Conservation (phyloP, 768 basidiomycete species). For the Gautieria morchelliformis region DNA sequence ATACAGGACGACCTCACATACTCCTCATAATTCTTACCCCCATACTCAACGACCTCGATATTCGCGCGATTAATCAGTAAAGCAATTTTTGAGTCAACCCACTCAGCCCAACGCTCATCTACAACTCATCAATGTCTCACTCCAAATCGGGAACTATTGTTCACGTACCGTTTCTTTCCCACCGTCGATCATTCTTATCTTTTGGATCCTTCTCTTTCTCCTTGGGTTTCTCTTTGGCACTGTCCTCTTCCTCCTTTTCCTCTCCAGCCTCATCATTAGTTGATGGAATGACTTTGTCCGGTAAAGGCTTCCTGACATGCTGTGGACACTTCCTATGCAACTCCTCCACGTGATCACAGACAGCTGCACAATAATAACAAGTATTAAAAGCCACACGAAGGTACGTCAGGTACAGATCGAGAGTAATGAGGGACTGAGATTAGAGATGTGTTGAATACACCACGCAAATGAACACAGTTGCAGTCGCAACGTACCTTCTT, state of each 20-base stretch:
- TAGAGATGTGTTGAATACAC: slow-evolving; percentile 11
- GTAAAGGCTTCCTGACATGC: slow-evolving; percentile 75
- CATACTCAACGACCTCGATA: slow-evolving; percentile 81
- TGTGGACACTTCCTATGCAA: slow-evolving; percentile 89
- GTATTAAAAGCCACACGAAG: slow-evolving; percentile 86
- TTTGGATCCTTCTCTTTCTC: slow-evolving; percentile 30
- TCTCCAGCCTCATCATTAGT: slow-evolving; percentile 50
- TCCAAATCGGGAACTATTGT: background rate
- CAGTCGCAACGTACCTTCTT: slow-evolving; percentile 50
- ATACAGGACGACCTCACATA: slow-evolving; percentile 29
- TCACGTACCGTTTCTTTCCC: background rate
- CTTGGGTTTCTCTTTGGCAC: slow-evolving; percentile 20
- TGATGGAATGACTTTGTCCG: slow-evolving; percentile 30
- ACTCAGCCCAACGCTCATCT: slow-evolving; percentile 88
- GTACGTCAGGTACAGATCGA: slow-evolving; percentile 92
- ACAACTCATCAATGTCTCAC: background rate
- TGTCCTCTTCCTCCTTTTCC: slow-evolving; percentile 22
- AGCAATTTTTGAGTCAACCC: slow-evolving; percentile 79
- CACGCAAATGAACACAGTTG: slow-evolving; percentile 9
- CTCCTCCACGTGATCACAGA: slow-evolving; percentile 90
- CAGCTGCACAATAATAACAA: slow-evolving; percentile 96
- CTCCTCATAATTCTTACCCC: slow-evolving; percentile 87
- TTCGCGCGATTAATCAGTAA: slow-evolving; percentile 68
- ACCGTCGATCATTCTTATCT: slow-evolving; percentile 21
- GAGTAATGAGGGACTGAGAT: slow-evolving; percentile 59